A percentile compares a stretch with the other conserved stretches of the same genome.
Conservation (phyloP, 1,139 yeast species). For the Candida sp. region DNA sequence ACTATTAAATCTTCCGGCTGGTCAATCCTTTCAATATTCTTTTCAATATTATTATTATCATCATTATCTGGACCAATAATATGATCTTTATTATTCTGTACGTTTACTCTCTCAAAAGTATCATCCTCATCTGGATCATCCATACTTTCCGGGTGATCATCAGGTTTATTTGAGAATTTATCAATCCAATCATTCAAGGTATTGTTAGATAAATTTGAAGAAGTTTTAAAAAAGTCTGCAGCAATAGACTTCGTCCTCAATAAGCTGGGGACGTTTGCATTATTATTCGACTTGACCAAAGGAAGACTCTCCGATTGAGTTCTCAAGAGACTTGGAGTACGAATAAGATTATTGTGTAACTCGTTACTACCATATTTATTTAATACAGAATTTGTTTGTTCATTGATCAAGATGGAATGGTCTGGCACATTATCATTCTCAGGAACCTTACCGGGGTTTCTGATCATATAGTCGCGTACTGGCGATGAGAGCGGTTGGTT, state of each 20-base stretch:
- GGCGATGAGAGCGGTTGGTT: conserved; percentile 33
- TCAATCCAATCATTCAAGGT: conserved; percentile 30
- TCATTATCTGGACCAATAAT: background rate
- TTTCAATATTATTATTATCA: too few relatives aligned
- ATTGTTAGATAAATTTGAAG: conserved; percentile 6
- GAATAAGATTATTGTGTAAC: conserved; percentile 21
- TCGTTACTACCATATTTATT: conserved; percentile 33
- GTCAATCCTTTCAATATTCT: background rate
- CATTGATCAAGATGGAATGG: conserved; percentile 16
- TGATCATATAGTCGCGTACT: conserved; percentile 15
- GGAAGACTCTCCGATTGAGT: conserved; percentile 21
- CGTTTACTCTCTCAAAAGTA: background rate
- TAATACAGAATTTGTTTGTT: conserved; percentile 34
- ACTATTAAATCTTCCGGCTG: background rate
- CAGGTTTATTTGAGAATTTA: conserved; percentile 19
- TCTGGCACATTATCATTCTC: background rate
- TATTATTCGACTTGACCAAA: conserved; percentile 3
- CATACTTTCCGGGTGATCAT: background rate
- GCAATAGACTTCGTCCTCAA: conserved; percentile 30
- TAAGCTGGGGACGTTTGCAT: conserved; percentile 17
- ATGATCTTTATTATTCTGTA: background rate
- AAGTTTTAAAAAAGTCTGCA: conserved; percentile 10
- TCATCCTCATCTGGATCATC: background rate
- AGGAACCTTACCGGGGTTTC: conserved; percentile 4
- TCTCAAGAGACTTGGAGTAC: conserved; percentile 21